Evolutionary conservation across 495 filamentous ascomycete species (phyloP).

Genomic region (Opeltia flavorubescens): DNA sequence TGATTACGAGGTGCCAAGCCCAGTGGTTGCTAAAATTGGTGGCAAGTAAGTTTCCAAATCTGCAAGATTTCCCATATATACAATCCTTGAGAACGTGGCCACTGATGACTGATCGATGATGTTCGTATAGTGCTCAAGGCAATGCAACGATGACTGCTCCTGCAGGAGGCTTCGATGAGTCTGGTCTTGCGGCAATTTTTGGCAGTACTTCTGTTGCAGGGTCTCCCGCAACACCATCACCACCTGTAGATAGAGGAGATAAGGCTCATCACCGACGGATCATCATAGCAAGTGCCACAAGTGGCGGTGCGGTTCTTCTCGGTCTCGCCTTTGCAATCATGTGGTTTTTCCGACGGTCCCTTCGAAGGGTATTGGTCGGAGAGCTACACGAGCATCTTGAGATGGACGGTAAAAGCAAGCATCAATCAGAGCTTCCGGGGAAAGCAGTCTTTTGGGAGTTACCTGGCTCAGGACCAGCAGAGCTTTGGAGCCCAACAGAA

Average conservation of each 20-base stretch:
- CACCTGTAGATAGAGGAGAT: background rate
- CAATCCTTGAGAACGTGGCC: too few relatives aligned
- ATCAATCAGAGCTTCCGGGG: background rate
- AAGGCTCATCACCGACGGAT: background rate
- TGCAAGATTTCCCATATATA: too few relatives aligned
- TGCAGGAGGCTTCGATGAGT: constrained; percentile 11
- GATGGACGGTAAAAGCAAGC: background rate
- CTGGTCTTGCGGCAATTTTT: constrained; percentile 13
- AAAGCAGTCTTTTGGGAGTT: background rate
- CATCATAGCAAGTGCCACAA: background rate
- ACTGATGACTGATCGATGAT: constrained; percentile 5
- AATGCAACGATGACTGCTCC: constrained; percentile 13
- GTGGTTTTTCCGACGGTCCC: background rate
- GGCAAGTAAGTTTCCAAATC: constrained; percentile 12
- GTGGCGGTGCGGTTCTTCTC: background rate
- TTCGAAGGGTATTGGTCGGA: background rate
- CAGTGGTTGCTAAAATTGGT: constrained; percentile 16
- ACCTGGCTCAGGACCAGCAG: background rate
- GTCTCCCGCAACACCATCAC: background rate
- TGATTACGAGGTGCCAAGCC: constrained; percentile 18
- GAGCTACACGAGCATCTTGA: background rate
- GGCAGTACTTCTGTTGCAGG: background rate
- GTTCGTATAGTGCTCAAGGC: constrained; percentile 8
- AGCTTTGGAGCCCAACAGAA: background rate
- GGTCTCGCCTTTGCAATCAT: background rate